Conservation (phyloP, 1,139 yeast genomes). For the Candida tunisiensis region DNA sequence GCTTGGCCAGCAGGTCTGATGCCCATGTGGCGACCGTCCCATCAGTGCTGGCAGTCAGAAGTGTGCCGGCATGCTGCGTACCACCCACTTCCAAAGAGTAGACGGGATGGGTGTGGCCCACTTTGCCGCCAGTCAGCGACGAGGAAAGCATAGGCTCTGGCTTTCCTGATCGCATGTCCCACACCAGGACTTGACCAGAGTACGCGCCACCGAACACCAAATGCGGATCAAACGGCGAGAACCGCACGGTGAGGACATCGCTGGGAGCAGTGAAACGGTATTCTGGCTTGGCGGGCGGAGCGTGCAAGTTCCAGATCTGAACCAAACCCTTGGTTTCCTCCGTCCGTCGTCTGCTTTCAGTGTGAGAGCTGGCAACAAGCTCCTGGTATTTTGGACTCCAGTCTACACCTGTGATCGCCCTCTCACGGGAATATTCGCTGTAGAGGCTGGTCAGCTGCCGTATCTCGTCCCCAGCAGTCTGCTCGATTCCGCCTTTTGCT, state of each 20-base stretch:
- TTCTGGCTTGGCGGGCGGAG: slow-evolving; percentile 28
- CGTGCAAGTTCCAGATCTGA: slow-evolving; percentile 25
- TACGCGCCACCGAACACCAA: slow-evolving; percentile 28
- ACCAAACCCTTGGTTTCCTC: slow-evolving; percentile 17
- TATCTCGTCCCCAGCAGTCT: slow-evolving; percentile 3
- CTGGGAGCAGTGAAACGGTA: slow-evolving; percentile 31
- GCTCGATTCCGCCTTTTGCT: slow-evolving; percentile 7
- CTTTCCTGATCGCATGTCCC: slow-evolving; percentile 23
- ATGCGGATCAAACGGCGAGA: slow-evolving; percentile 22
- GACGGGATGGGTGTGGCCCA: slow-evolving; percentile 28
- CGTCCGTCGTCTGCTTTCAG: slow-evolving; percentile 10
- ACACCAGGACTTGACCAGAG: slow-evolving; percentile 30
- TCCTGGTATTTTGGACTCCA: slow-evolving; percentile 27
- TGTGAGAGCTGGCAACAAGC: slow-evolving; percentile 24
- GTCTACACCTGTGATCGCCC: slow-evolving; percentile 25
- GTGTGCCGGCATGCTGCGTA: slow-evolving; percentile 16
- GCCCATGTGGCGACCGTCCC: slow-evolving; percentile 32
- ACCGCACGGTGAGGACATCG: slow-evolving; percentile 22
- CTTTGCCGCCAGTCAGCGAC: slow-evolving; percentile 14
- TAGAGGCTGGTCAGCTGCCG: slow-evolving; percentile 8
- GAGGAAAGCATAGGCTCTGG: slow-evolving; percentile 18
- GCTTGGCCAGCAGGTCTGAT: slow-evolving; percentile 26
- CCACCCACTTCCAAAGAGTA: slow-evolving; percentile 22
- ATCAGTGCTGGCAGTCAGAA: slow-evolving; percentile 28
- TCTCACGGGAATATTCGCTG: slow-evolving; percentile 10